Evolutionary conservation across 177 flowering plant genomes (phyloP).

Genomic region (Vitis hybrid): DNA sequence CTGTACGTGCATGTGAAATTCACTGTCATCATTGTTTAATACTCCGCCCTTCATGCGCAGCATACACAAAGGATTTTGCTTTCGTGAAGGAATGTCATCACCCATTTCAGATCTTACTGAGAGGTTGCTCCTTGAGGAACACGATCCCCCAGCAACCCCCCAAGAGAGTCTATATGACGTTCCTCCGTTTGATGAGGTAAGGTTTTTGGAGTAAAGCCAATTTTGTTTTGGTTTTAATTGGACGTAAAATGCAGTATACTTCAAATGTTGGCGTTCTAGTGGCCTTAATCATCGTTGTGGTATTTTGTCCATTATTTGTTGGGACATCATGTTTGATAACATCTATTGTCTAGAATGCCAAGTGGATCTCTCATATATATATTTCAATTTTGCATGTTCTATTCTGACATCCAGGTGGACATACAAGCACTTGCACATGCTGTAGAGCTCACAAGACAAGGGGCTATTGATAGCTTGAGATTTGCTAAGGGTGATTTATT

Average conservation of each 20-base stretch:
- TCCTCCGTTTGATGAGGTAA: constrained; percentile 97
- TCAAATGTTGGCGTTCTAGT: too few relatives aligned
- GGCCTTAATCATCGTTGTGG: background rate
- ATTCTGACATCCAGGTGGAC: constrained; percentile 65
- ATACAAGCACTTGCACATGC: constrained; percentile 99
- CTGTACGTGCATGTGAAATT: background rate
- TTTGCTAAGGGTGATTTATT: constrained; percentile 85
- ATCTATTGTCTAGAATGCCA: background rate
- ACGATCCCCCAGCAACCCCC: constrained; percentile 78
- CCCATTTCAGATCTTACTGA: constrained; percentile 89
- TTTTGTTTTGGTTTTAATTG: background rate
- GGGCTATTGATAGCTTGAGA: constrained; percentile 91
- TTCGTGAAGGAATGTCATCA: constrained; percentile 78
- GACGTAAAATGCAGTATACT: background rate
- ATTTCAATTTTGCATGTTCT: constrained; percentile 2
- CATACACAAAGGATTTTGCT: constrained; percentile 89
- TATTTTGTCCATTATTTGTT: background rate
- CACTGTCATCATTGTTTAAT: constrained; percentile 7
- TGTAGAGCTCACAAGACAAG: constrained; percentile 96
- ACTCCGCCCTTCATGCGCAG: constrained; percentile 35
- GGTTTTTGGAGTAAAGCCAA: constrained; percentile 13
- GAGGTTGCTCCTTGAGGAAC: constrained; percentile 90
- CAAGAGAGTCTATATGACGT: constrained; percentile 74
- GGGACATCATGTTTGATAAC: background rate
- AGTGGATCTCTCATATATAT: background rate